Percentiles rank a stretch among this genome's conserved stretches.
Evolutionary conservation across 805 yeast genomes (phyloP).

Genomic region (Kurtzmaniella cleridarum): DNA sequence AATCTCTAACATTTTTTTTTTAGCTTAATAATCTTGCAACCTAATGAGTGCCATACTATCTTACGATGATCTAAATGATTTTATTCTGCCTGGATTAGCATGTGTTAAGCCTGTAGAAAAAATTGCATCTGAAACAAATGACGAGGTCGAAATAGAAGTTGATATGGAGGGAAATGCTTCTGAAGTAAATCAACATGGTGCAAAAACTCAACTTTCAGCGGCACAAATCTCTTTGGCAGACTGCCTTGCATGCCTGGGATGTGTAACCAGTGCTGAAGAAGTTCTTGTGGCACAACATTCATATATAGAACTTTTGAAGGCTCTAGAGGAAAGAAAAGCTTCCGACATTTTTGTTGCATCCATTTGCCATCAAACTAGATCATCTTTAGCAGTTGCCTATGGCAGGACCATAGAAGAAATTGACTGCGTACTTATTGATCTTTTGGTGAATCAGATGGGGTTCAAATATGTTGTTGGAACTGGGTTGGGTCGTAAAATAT

Average conservation of each 20-base stretch:
- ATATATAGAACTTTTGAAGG: slow-evolving; percentile 68
- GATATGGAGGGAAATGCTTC: slow-evolving; percentile 55
- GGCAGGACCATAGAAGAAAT: slow-evolving; percentile 45
- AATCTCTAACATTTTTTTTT: not conserved
- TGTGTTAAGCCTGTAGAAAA: slow-evolving; percentile 72
- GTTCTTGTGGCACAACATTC: slow-evolving; percentile 87
- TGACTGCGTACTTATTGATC: slow-evolving; percentile 56
- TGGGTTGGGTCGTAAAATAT: slow-evolving; percentile 69
- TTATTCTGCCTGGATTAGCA: slow-evolving; percentile 89
- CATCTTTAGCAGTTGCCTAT: slow-evolving; percentile 71
- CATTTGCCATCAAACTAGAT: slow-evolving; percentile 80
- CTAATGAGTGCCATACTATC: slow-evolving; percentile 82
- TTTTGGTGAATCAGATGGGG: slow-evolving; percentile 58
- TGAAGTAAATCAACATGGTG: slow-evolving; percentile 62
- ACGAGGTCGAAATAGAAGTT: slow-evolving; percentile 52
- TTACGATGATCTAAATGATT: slow-evolving; percentile 89
- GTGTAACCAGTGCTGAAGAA: slow-evolving; percentile 97
- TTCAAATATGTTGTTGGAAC: slow-evolving; percentile 78
- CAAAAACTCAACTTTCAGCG: slow-evolving; percentile 49
- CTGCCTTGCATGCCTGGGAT: slow-evolving; percentile 95
- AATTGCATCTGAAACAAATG: slow-evolving; percentile 11
- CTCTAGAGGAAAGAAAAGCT: slow-evolving; percentile 32
- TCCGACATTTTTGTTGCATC: slow-evolving; percentile 58
- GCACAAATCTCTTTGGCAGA: slow-evolving; percentile 89
- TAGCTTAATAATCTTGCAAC: not conserved